phyloP scores from a whole-genome alignment of 306 rosid genomes.

The Sindora glabra region DNA sequence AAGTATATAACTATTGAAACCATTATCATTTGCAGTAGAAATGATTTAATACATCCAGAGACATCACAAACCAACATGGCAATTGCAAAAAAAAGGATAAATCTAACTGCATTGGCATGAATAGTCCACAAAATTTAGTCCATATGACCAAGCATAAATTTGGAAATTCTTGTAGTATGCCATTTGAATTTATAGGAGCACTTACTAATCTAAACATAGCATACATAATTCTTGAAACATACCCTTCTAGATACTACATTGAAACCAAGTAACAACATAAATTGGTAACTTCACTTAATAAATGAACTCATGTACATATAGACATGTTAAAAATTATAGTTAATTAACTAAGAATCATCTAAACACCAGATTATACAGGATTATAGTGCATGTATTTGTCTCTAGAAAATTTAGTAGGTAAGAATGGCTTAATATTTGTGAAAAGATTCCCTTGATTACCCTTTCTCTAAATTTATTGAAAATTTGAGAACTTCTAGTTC shows the following conservation, averaged over 20 bases:
- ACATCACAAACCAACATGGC: background rate
- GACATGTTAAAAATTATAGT: background rate
- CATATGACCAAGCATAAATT: slow-evolving; percentile 82
- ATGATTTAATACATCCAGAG: background rate
- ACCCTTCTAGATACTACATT: slow-evolving; percentile 89
- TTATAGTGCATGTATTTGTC: background rate
- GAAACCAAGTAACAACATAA: slow-evolving; percentile 20
- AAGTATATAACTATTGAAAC: background rate
- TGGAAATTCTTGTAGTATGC: slow-evolving; percentile 61
- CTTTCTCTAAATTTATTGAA: too few species aligned
- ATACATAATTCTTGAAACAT: slow-evolving; percentile 81
- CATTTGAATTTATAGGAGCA: slow-evolving; percentile 38
- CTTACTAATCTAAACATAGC: slow-evolving; percentile 66
- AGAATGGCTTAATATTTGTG: too few species aligned
- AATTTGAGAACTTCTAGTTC: too few species aligned
- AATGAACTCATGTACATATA: slow-evolving; percentile 1
- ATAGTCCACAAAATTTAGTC: slow-evolving; percentile 98
- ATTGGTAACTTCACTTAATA: slow-evolving; percentile 4
- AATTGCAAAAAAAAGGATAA: slow-evolving; percentile 29
- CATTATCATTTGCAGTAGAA: background rate
- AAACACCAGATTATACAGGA: too few species aligned
- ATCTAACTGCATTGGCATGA: slow-evolving; percentile 94
- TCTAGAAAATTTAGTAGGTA: too few species aligned
- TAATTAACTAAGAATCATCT: too few species aligned
- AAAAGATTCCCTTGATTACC: too few species aligned